Base-by-base conservation (phyloP, 1,139 yeast genomes). In the Kurtzmaniella quercitrusa region DNA sequence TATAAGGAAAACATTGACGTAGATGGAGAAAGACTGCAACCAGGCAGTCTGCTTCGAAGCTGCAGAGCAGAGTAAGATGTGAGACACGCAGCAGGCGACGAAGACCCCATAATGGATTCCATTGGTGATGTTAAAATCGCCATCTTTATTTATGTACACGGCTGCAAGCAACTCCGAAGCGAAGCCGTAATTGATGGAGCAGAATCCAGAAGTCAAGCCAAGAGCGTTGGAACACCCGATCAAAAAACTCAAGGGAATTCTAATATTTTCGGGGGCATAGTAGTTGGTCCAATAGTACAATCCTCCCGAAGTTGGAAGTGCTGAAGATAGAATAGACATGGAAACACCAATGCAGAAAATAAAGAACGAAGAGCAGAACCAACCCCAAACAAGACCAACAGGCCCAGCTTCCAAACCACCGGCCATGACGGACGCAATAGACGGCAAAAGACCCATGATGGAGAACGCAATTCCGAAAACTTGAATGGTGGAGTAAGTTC, bases 221-320 rank as follows among this genome's bases (percentile, higher is more conserved):
- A 63, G 41, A 5, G 65, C 46, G 47, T 63, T 62, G 21, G 63
- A 49, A 44, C 62, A 57, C 2, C 68, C 68, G 41, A 63, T 58
- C 18, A 63, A 45, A 41, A 59, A 63, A 47, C 62, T 56, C 29
- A 62, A 48, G 0, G 63, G 58, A 12, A 58, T 56, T 25, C 62
- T 51, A 31, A 49, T 41, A 17, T 36, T 36, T n/a, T 52, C 58
- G 0, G 61, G 62, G n/a, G 62, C 58, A 47, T 57, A 63, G 49
- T 58, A 61, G 47, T 60, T 60, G 3, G 76, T 56, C 78, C 79
- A 58, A 59, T 77, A 79, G 57, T 79, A 80, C 54, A 81, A 65
- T 17, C 86, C 87, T 46, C 87, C 86, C 14, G 81, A 70, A 10
- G 86, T 79, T 42, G 87, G 87, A 57, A 77, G 73, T 16, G 82